Evolutionary conservation across 2,329 filamentous ascomycete species (phyloP), one percentile per base, ranked within the genome.

Genomic region (Blastomyces percursus): DNA sequence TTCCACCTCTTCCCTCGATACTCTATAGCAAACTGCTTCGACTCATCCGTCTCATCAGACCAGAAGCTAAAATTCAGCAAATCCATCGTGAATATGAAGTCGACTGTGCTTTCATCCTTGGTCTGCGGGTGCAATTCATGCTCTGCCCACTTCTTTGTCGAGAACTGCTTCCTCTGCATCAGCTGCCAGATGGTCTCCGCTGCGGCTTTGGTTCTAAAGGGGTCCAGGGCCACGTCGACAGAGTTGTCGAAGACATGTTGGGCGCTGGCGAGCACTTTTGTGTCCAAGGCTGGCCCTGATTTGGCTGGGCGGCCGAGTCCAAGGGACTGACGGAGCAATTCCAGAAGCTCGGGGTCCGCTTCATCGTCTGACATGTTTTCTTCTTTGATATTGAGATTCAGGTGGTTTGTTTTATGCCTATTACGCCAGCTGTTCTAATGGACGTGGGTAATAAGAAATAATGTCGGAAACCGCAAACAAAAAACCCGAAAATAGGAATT

Each of bases 1-100:
- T 91, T 96, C 91, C 91, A 97, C 63, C 77, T 84, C 74, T 84
- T 87, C 35, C 85, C 91, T 55, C 82, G 83, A 75, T 96, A 97
- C 63, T 90, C 86, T 51, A 99, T 83, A 11, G 88, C 83, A 74
- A 93, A 99, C 12, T 91, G 82, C 69, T 93, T 86, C 32, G 67
- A 65, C 5, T 85, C 81, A 12, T 89, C 86, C 2, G 74, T 70
- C 64, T 81, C 76, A 60, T 90, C 87, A 16, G 90, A 95, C 94
- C 94, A 99, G 74, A 99, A 99, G 27, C 88, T 95, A 72, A 97
- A 99, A 73, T 99, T 99, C 59, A 99, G 79, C 35, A 99, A 75
- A 73, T 99, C 94, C 91, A 99, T 96, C 24, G 90, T 91, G 73
- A 99, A 97, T 69, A 99, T 93, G 73, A 99, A 97, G 66, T 90